Evolutionary conservation across 2,329 filamentous ascomycete genomes (phyloP).

Genomic region (Penicillium brevicompactum): DNA sequence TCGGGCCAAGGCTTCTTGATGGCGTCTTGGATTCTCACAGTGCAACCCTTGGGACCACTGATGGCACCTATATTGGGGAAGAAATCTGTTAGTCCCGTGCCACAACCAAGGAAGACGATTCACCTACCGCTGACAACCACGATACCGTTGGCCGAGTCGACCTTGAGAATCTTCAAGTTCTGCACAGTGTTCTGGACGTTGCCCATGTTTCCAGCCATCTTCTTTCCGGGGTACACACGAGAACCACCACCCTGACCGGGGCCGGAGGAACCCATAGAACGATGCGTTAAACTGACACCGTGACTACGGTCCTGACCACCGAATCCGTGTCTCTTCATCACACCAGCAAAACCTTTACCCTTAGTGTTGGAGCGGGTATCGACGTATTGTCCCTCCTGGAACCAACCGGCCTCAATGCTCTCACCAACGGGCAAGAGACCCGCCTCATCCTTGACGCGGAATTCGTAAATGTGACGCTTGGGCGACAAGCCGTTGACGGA

Average conservation of each 20-base stretch:
- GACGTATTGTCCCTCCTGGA: constrained; percentile 84
- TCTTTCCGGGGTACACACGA: constrained; percentile 91
- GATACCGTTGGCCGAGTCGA: constrained; percentile 83
- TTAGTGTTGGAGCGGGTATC: constrained; percentile 78
- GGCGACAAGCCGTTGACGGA: constrained; percentile 78
- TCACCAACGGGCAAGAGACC: constrained; percentile 78
- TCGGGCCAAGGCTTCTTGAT: constrained; percentile 80
- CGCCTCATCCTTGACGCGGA: constrained; percentile 72
- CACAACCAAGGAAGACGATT: background rate
- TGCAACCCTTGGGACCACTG: constrained; percentile 81
- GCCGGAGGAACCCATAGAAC: constrained; percentile 86
- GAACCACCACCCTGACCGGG: constrained; percentile 90
- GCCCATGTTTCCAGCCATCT: constrained; percentile 97
- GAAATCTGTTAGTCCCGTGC: constrained; percentile 5
- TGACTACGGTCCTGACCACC: constrained; percentile 86
- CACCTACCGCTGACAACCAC: constrained; percentile 77
- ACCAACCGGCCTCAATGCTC: constrained; percentile 83
- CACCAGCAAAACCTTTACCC: constrained; percentile 93
- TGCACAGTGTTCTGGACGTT: constrained; percentile 84
- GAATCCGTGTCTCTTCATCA: constrained; percentile 96
- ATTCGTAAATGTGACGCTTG: constrained; percentile 83
- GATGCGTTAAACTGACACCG: constrained; percentile 93
- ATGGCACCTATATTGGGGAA: constrained; percentile 59
- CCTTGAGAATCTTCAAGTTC: constrained; percentile 85
- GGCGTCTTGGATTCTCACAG: constrained; percentile 86